Conservation (phyloP, 257 asterid species). For the Plantago ovata region DNA sequence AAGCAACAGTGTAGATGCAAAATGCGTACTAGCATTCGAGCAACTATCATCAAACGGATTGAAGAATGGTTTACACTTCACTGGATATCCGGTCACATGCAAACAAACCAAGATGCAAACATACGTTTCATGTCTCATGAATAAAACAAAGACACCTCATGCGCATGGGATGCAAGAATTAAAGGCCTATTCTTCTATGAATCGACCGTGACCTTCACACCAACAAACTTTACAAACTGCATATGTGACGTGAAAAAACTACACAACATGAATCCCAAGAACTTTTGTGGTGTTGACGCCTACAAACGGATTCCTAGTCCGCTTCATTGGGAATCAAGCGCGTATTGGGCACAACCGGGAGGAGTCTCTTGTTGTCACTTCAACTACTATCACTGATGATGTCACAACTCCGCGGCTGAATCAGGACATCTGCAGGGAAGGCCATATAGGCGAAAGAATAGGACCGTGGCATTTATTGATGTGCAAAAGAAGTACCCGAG, state of each 20-base stretch:
- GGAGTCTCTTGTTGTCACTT: slow-evolving; percentile 55
- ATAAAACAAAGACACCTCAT: slow-evolving; percentile 26
- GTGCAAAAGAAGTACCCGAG: slow-evolving; percentile 44
- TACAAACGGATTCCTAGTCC: slow-evolving; percentile 76
- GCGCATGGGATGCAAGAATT: slow-evolving; percentile 80
- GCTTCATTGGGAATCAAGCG: slow-evolving; percentile 51
- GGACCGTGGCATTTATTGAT: slow-evolving; percentile 48
- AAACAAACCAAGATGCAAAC: slow-evolving; percentile 65
- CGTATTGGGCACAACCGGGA: slow-evolving; percentile 58
- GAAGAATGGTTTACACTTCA: slow-evolving; percentile 63
- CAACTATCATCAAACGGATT: slow-evolving; percentile 62
- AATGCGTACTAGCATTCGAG: slow-evolving; percentile 54
- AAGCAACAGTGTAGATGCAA: slow-evolving; percentile 28
- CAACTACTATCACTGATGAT: slow-evolving; percentile 65
- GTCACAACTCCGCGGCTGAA: slow-evolving; percentile 47
- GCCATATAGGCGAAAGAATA: slow-evolving; percentile 88
- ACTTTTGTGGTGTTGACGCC: slow-evolving; percentile 68
- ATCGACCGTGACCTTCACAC: slow-evolving; percentile 53
- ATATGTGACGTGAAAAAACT: slow-evolving; percentile 49
- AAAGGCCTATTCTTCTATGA: slow-evolving; percentile 67
- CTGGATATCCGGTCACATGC: slow-evolving; percentile 74
- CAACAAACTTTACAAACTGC: slow-evolving; percentile 35
- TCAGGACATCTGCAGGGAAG: slow-evolving; percentile 68
- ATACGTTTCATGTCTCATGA: slow-evolving; percentile 72
- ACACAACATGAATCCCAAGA: slow-evolving; percentile 43